Evolutionary conservation across 2,329 filamentous ascomycete species (phyloP).

Genomic region (Gnomoniopsis smithogilvyi): DNA sequence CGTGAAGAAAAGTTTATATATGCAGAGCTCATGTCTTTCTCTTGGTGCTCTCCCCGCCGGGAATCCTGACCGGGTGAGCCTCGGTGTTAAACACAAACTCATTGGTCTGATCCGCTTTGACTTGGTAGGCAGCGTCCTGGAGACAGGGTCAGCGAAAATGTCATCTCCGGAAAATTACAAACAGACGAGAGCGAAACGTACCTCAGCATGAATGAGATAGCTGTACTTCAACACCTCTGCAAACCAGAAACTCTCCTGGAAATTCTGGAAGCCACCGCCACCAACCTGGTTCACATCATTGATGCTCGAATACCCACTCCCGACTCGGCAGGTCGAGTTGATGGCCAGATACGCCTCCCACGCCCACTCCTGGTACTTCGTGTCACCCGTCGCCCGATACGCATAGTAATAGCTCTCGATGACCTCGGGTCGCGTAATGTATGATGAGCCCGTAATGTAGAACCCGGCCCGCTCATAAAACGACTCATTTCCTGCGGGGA

Average conservation of each 20-base stretch:
- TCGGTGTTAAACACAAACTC: slow-evolving; percentile 50
- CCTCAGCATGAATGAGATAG: slow-evolving; percentile 64
- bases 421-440: slow-evolving; percentile 75
- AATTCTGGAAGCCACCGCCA: slow-evolving; percentile 63
- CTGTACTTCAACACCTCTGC: slow-evolving; percentile 85
- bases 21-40: neutral
- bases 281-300: slow-evolving; percentile 59
- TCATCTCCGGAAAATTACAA: neutral
- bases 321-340: slow-evolving; percentile 58
- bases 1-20: too few relatives aligned
- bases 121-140: slow-evolving; percentile 52
- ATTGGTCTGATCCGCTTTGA: slow-evolving; percentile 42
- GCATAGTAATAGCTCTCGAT: slow-evolving; percentile 86
- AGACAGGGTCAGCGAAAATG: slow-evolving; percentile 17
- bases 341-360: slow-evolving; percentile 76
- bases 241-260: slow-evolving; percentile 85
- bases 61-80: slow-evolving; percentile 39
- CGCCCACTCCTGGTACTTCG: slow-evolving; percentile 77
- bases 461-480: slow-evolving; percentile 71
- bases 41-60: slow-evolving; percentile 14
- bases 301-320: slow-evolving; percentile 66
- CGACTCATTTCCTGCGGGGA: slow-evolving; percentile 41
- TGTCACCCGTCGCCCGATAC: slow-evolving; percentile 72
- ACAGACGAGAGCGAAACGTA: slow-evolving; percentile 16
- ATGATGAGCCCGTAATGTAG: slow-evolving; percentile 60